Evolutionary conservation across 352 stramenopile genomes (phyloP), one percentile per base, ranked within the genome.

Genomic region (Globisporangium carolinianum): DNA sequence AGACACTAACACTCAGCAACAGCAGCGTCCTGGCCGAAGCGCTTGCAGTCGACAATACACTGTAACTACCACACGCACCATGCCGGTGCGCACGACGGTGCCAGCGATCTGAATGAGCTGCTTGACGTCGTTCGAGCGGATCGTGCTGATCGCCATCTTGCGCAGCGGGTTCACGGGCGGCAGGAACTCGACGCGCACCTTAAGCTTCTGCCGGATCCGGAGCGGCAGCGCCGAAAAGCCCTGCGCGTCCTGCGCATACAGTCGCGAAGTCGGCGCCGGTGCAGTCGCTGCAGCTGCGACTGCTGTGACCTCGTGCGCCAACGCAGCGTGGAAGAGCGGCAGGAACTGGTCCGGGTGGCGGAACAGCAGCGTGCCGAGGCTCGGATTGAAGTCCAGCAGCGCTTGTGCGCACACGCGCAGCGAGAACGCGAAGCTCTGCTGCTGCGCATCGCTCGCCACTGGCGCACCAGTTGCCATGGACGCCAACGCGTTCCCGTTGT

Each of bases 111-210:
- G 87, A 24, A 97, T 85, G 38, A 96, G 66, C 39, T 73, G 69
- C 67, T 89, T 96, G 2, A 98, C 89, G 67, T 98, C 94, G 12
- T 78, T 83, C 6, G 89, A 89, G 7, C 89, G 73, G 42, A 98
- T 88, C n/a, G 76, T 67, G 49, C 85, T 96, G 36, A 60, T 58
- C 43, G 43, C 45, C 41, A 51, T 41, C 43, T 58, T 58, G 32
- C 53, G 53, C 32, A 58, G 77, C 35, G 91, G 80, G 0, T 63
- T 54, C 17, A 97, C 71, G 1, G 94, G 95, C 36, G 95, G 95
- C 51, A 98, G 65, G 61, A 95, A 86, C 50, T 94, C 76, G 3
- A 99, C 76, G 61, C 96, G 91, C 18, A 97, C 86, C 55, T 96
- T 87, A 51, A 83, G 65, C 51, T 80, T 83, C 4, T 73, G 70